Percentiles rank a stretch among this genome's conserved stretches.
phyloP scores from a whole-genome alignment of 2,329 filamentous ascomycete genomes.

The Apiospora aurea region DNA sequence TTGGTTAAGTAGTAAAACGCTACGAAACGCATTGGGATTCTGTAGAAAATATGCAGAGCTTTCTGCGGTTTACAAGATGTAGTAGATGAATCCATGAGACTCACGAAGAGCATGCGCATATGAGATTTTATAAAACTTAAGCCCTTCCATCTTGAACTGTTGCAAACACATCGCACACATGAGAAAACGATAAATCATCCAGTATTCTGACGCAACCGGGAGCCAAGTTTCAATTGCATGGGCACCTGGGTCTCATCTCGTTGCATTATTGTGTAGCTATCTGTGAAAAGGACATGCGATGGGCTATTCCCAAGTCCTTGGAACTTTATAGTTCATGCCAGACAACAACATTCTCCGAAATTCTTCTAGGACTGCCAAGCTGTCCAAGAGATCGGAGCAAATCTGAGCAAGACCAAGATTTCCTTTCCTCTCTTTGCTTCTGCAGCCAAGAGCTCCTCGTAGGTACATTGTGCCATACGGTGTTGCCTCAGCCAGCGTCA shows the following conservation, averaged over 20 bases:
- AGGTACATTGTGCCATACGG: not conserved
- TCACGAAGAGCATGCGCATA: constrained; percentile 12
- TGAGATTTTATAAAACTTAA: not conserved
- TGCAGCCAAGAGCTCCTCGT: not conserved
- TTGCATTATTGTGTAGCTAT: not conserved
- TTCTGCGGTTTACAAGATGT: not conserved
- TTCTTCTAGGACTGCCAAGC: not conserved
- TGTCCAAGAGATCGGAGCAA: not conserved
- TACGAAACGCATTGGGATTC: not conserved
- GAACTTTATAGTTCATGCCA: not conserved
- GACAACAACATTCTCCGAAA: not conserved
- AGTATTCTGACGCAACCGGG: not conserved
- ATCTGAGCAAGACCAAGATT: not conserved
- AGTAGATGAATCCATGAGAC: constrained; percentile 18
- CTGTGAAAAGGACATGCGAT: not conserved
- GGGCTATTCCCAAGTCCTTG: not conserved
- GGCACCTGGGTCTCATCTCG: not conserved
- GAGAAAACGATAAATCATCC: not conserved
- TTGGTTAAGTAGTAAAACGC: not conserved
- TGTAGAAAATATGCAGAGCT: not conserved
- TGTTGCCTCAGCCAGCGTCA: no score
- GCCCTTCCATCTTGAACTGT: not conserved
- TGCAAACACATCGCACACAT: not conserved
- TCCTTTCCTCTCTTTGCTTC: not conserved
- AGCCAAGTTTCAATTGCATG: not conserved